Conservation (phyloP, 2,329 filamentous ascomycete species). For the Ramularia endophylla region DNA sequence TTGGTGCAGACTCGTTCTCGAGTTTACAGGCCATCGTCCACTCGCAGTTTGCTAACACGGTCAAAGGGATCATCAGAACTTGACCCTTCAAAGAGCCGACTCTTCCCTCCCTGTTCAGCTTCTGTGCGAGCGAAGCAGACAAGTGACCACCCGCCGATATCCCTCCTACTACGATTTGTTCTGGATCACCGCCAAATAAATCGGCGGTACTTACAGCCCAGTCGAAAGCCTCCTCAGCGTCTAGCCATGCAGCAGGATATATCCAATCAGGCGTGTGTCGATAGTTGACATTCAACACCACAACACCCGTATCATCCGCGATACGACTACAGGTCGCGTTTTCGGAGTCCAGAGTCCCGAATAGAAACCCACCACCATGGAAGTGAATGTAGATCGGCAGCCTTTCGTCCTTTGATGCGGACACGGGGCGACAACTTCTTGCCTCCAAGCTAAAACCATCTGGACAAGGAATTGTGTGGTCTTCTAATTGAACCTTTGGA, state of each 20-base stretch:
- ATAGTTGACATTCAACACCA: constrained; percentile 54
- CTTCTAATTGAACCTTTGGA: constrained; percentile 6
- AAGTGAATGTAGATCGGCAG: constrained; percentile 45
- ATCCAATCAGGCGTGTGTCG: constrained; percentile 51
- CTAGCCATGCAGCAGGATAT: constrained; percentile 50
- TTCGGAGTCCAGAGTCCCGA: constrained; percentile 50
- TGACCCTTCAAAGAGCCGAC: constrained; percentile 43
- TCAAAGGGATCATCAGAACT: constrained; percentile 44
- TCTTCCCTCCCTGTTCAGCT: constrained; percentile 31
- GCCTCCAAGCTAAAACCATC: constrained; percentile 42
- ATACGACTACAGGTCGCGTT: constrained; percentile 48
- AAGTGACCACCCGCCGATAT: constrained; percentile 46
- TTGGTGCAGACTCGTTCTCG: constrained; percentile 45
- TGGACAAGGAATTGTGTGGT: constrained; percentile 35
- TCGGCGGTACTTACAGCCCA: constrained; percentile 47
- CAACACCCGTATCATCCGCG: constrained; percentile 36
- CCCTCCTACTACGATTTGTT: constrained; percentile 42
- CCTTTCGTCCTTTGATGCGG: constrained; percentile 26
- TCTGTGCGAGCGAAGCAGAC: constrained; percentile 37
- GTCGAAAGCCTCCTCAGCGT: constrained; percentile 49
- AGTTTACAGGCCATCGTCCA: no score
- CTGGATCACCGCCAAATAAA: constrained; percentile 34
- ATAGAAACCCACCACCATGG: constrained; percentile 53
- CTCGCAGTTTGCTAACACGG: no score
- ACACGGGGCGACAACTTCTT: constrained; percentile 42